These are phyloP conservation scores for Trichoderma breve DNA, from an alignment of 2,329 filamentous ascomycete genomes.

Conservation along the genomic window DNA sequence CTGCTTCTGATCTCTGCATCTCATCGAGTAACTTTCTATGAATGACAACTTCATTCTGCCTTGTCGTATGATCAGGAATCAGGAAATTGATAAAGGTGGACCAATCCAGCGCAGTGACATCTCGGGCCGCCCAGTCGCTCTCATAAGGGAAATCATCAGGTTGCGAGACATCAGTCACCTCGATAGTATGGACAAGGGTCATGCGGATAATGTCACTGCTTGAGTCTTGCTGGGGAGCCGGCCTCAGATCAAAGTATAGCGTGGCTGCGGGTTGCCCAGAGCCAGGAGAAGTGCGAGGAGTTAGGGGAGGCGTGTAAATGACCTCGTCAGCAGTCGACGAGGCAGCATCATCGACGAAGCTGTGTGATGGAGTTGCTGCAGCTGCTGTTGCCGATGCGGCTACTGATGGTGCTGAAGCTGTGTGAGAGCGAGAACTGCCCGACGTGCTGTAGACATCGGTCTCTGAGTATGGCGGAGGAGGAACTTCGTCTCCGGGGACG, in stretches of 20 bases:
- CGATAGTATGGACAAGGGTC: conserved; percentile 35
- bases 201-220: conserved; percentile 22
- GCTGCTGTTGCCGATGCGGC: conserved; percentile 17
- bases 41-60: conserved; percentile 46
- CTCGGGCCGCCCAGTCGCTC: conserved; percentile 38
- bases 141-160: conserved; percentile 47
- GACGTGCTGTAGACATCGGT: conserved; percentile 54
- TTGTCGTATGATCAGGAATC: conserved; percentile 47
- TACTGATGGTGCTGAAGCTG: conserved; percentile 22
- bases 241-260: conserved; percentile 48
- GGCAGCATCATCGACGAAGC: conserved; percentile 38
- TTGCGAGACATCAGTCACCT: conserved; percentile 35
- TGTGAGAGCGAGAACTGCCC: conserved; percentile 27
- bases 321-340: conserved; percentile 45
- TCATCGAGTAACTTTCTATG: conserved; percentile 50
- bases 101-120: conserved; percentile 55
- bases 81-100: conserved; percentile 58
- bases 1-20: conserved; percentile 29
- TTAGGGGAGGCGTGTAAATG: conserved; percentile 53
- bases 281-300: conserved; percentile 38
- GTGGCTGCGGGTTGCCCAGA: conserved; percentile 24
- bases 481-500: conserved; percentile 36
- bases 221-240: conserved; percentile 30
- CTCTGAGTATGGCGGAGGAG: conserved; percentile 58
- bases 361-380: conserved; percentile 26